phyloP scores from a whole-genome alignment of 164 flowering plant species.

The Pachysandra terminalis region DNA sequence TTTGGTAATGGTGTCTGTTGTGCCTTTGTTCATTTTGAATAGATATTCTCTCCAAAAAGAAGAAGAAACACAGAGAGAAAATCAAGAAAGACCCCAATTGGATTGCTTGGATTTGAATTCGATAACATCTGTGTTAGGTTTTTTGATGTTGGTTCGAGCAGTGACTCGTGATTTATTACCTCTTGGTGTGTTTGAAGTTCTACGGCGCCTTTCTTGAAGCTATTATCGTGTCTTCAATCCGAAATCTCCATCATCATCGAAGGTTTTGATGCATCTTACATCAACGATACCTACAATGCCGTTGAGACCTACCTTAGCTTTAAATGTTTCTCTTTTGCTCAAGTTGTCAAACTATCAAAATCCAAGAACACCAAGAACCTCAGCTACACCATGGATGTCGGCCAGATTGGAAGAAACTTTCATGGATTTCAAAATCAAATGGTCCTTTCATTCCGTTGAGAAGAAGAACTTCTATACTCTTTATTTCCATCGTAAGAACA shows the following conservation, averaged over 20 bases:
- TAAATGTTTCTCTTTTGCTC: too few species aligned
- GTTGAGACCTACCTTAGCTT: slow-evolving; percentile 22
- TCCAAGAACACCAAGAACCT: too few species aligned
- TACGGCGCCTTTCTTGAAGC: slow-evolving; percentile 6
- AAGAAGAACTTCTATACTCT: slow-evolving; percentile 23
- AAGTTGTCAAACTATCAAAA: too few species aligned
- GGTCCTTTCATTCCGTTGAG: slow-evolving; percentile 19
- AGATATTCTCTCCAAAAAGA: too few species aligned
- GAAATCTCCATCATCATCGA: slow-evolving; percentile 20
- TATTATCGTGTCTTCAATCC: slow-evolving; percentile 17
- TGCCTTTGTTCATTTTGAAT: too few species aligned
- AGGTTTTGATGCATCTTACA: slow-evolving; percentile 23
- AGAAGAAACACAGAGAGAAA: too few species aligned
- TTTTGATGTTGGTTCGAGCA: slow-evolving; percentile 22
- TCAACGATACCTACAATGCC: slow-evolving; percentile 26
- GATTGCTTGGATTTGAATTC: slow-evolving; percentile 32
- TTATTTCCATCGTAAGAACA: slow-evolving; percentile 19
- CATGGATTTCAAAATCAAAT: slow-evolving; percentile 20
- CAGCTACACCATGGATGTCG: too few species aligned
- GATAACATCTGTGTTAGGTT: slow-evolving; percentile 24
- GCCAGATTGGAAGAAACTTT: slow-evolving; percentile 21
- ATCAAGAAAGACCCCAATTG: too few species aligned
- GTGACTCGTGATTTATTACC: slow-evolving; percentile 24
- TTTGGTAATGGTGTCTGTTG: too few species aligned
- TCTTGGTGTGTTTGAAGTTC: slow-evolving; percentile 16